Percentiles rank a stretch among this genome's conserved stretches.
These are phyloP conservation scores for Solanum bulbocastanum DNA, from an alignment of 257 asterid species.

Conservation along the genomic window DNA sequence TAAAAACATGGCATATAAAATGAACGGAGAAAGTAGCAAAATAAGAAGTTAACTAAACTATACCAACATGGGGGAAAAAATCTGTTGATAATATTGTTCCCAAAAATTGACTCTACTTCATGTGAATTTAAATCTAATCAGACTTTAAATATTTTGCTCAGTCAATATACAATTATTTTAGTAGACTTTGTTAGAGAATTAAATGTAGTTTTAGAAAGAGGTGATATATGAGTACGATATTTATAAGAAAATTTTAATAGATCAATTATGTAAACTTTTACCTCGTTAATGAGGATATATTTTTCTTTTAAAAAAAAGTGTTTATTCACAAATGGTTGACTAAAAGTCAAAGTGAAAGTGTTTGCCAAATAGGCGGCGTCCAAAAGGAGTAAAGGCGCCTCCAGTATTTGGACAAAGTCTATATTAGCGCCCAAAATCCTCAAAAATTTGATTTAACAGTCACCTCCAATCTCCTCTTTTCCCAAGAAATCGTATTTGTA, in stretches of 20 bases:
- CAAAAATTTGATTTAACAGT: not conserved
- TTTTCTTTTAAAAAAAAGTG: no score
- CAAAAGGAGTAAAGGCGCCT: not conserved
- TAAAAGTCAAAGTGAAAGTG: not conserved
- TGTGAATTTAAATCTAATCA: no score
- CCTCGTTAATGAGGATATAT: no score
- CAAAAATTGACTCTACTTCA: no score
- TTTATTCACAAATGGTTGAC: not conserved
- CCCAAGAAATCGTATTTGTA: not conserved
- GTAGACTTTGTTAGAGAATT: not conserved
- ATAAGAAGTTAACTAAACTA: not conserved
- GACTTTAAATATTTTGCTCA: not conserved
- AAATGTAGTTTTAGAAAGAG: not conserved
- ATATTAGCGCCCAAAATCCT: not conserved
- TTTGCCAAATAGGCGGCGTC: not conserved
- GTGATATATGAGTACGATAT: not conserved
- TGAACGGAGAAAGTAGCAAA: not conserved
- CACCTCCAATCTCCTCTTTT: not conserved
- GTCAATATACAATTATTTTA: not conserved
- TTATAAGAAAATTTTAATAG: no score
- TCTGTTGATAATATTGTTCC: no score
- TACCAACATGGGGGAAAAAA: not conserved
- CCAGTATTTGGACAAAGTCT: not conserved
- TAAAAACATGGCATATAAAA: no score
- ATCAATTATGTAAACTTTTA: no score